Conservation (phyloP, 2,329 filamentous ascomycete species). For the Daldinia sp. region DNA sequence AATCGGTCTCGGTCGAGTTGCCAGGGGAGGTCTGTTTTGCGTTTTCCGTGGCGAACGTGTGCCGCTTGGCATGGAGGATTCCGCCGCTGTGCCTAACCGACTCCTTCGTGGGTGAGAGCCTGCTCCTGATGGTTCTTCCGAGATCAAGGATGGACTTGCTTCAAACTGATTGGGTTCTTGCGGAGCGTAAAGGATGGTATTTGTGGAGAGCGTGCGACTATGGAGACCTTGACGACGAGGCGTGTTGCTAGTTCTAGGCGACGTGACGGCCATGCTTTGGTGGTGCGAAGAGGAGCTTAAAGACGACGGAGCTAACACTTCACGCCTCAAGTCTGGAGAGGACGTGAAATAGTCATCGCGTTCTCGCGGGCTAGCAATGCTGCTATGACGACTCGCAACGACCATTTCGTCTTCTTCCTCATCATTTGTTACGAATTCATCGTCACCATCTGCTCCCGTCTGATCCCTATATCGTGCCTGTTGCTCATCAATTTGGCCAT, state of each 20-base stretch:
- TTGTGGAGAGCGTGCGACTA: conserved; percentile 80
- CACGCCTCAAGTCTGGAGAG: conserved; percentile 59
- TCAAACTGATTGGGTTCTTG: conserved; percentile 56
- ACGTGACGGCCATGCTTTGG: conserved; percentile 52
- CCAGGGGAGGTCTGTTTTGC: conserved; percentile 56
- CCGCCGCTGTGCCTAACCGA: conserved; percentile 53
- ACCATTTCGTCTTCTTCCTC: conserved; percentile 70
- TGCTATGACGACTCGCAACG: conserved; percentile 55
- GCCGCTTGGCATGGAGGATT: conserved; percentile 54
- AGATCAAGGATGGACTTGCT: conserved; percentile 59
- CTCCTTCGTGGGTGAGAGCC: conserved; percentile 55
- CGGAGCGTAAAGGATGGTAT: conserved; percentile 87
- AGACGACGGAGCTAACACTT: conserved; percentile 51
- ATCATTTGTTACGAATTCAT: conserved; percentile 87
- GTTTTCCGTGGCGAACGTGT: conserved; percentile 63
- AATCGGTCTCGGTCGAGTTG: conserved; percentile 68
- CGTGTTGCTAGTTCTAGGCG: conserved; percentile 48
- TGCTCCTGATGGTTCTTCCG: conserved; percentile 53
- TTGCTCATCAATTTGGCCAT: conserved; percentile 58
- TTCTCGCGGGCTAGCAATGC: conserved; percentile 47
- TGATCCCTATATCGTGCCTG: conserved; percentile 68
- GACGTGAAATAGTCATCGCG: conserved; percentile 69
- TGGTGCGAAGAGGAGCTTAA: conserved; percentile 46
- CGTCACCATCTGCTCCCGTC: conserved; percentile 88
- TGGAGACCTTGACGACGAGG: conserved; percentile 64